Percentiles rank a stretch among this genome's conserved stretches.
These are phyloP conservation scores for Hagleromyces aurorensis DNA, from an alignment of 805 yeast genomes.

Conservation along the genomic window DNA sequence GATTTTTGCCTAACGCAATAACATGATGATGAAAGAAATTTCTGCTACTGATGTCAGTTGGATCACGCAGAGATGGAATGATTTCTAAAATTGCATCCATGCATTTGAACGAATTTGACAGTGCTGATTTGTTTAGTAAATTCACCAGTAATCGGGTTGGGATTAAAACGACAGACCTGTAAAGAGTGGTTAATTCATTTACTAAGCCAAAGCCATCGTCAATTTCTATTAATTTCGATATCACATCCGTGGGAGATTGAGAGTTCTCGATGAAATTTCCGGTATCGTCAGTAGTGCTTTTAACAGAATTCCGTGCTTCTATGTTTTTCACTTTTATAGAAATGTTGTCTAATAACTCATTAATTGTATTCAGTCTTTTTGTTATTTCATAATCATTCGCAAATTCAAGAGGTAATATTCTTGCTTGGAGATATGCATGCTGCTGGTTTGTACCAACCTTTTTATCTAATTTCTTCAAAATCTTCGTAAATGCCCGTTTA, in stretches of 20 bases:
- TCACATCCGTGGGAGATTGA: conserved; percentile 7
- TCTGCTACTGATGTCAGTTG: conserved; percentile 69
- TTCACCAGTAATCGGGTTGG: conserved; percentile 52
- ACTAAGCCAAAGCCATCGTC: conserved; percentile 42
- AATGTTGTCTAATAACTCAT: conserved; percentile 43
- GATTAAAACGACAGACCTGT: conserved; percentile 40
- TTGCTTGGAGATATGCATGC: conserved; percentile 49
- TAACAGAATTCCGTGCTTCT: too few species aligned
- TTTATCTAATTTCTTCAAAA: conserved; percentile 84
- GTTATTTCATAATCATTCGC: conserved; percentile 61
- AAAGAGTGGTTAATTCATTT: conserved; percentile 33
- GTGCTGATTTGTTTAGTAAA: conserved; percentile 57
- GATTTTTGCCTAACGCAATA: conserved; percentile 66
- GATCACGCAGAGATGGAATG: conserved; percentile 49
- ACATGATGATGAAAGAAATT: conserved; percentile 82
- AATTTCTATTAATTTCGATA: conserved; percentile 24
- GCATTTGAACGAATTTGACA: conserved; percentile 46
- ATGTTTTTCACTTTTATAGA: conserved; percentile 34
- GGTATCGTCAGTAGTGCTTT: background rate
- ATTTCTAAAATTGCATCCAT: conserved; percentile 47
- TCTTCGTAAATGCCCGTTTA: conserved; percentile 82
- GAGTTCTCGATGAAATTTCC: too few species aligned
- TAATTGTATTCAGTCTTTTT: conserved; percentile 44
- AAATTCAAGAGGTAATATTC: conserved; percentile 68
- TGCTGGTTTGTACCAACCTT: conserved; percentile 58